Base-by-base conservation (phyloP, 495 filamentous ascomycete genomes). In the Xanthoparmelia taractica region DNA sequence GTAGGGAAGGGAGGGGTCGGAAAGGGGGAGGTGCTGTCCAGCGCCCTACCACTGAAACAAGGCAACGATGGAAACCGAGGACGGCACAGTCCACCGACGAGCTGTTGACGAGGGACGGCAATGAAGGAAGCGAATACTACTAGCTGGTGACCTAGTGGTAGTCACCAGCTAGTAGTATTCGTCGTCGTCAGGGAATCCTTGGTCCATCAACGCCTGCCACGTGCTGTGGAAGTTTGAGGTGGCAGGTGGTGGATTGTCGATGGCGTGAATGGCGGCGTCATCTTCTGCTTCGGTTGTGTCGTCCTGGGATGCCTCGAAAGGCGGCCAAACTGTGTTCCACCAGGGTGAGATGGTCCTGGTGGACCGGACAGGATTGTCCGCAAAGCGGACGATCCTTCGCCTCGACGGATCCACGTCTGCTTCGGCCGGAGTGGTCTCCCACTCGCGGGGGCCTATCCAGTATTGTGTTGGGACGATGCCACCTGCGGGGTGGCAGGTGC, bases 11-110 rank as follows among this genome's bases (percentile, higher is more conserved):
- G 8, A 25, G 8, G 37, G n/a, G 54, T 4, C 20, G 27, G 37
- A 31, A 62, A 23, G 37, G 60, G 48, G 25, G 29, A 43, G 37
- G 48, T 61, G 60, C 31, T 38, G 31, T 54, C 34, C 43, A 48
- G n/a, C 60, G 54, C 48, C 60, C 50, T 40, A 54, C 60, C 60
- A 33, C 60, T 56, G 60, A 62, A 25, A 54, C 25, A 62, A 62
- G 60, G 59, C 12, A 50, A 29, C 23, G 45, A 48, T 48, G 23
- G 45, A 2, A 20, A 48, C 23, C n/a, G 20, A 20, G 23, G 29
- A 50, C 48, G 48, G 48, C 6, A 31, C 48, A 15, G 27, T 52
- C 47, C 23, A 54, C 15, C 27, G 20, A 31, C 27, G 8, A 54
- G 50, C 50, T 20, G 17, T 6, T 33, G 50, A 33, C 27, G 17